Evolutionary conservation across 805 yeast species (phyloP).

Genomic region (Starmerella stellata): DNA sequence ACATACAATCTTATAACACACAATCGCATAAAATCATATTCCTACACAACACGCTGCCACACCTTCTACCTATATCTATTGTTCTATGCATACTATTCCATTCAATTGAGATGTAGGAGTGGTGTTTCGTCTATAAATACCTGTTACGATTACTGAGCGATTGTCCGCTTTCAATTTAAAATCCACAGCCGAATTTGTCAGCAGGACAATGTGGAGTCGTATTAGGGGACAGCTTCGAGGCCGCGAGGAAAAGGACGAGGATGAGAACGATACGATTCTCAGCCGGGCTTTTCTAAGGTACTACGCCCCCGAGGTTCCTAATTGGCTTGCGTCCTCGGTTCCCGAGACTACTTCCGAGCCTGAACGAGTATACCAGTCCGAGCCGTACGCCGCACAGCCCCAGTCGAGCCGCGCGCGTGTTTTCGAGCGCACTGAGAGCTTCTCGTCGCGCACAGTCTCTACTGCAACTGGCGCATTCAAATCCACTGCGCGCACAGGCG

Average conservation of each 20-base stretch:
- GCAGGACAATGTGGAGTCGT: constrained; percentile 21
- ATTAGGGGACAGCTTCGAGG: constrained; percentile 19
- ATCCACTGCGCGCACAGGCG: neutral
- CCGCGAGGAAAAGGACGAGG: constrained; percentile 26
- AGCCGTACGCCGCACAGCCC: neutral
- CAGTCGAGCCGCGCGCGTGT: neutral
- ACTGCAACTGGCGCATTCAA: neutral
- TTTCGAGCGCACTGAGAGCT: constrained; percentile 1
- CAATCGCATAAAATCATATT: no score
- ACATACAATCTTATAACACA: no score
- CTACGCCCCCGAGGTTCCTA: constrained; percentile 22
- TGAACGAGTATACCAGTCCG: neutral
- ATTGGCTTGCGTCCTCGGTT: constrained; percentile 19
- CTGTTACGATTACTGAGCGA: no score
- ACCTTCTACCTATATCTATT: no score
- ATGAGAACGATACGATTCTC: constrained; percentile 28
- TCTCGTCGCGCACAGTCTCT: neutral
- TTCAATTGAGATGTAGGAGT: no score
- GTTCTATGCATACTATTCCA: no score
- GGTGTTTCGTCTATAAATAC: no score
- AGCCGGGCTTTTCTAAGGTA: constrained; percentile 29
- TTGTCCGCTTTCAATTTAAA: no score
- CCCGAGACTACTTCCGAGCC: neutral
- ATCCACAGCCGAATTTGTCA: no score
- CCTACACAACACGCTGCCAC: no score